A percentile compares a stretch with the other conserved stretches of the same genome.
phyloP scores from a whole-genome alignment of 1,284 basidiomycete genomes.

The Austroboletus olivaceoglutinosus region DNA sequence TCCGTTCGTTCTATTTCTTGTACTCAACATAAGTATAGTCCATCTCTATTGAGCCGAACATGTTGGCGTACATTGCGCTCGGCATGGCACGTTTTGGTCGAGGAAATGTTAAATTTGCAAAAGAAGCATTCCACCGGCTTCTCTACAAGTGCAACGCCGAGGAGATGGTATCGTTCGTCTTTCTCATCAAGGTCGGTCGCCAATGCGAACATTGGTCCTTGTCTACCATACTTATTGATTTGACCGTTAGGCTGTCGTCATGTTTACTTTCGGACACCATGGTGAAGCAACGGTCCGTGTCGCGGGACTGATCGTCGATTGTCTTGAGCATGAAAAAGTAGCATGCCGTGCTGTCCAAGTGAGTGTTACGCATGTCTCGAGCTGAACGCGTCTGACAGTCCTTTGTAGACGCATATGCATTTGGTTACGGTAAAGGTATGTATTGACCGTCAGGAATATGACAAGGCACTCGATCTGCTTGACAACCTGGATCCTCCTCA shows the following conservation, averaged over 20 bases:
- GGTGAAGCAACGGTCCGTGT: no score
- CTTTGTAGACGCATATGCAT: background rate
- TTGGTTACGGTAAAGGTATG: no score
- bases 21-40: background rate
- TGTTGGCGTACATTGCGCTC: background rate
- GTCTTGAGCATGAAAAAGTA: no score
- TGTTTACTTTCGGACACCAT: no score
- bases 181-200: background rate
- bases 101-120: background rate
- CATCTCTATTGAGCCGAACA: background rate
- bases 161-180: background rate
- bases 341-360: background rate
- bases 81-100: background rate
- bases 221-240: no score
- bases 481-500: background rate
- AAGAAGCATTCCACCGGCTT: background rate
- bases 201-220: no score
- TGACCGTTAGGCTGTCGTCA: no score
- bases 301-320: no score
- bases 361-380: background rate
- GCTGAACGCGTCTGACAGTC: background rate
- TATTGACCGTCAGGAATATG: no score
- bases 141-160: background rate
- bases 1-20: background rate
- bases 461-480: background rate